Base-by-base conservation (phyloP, 352 stramenopile species). In the Elongisporangium anandrum region DNA sequence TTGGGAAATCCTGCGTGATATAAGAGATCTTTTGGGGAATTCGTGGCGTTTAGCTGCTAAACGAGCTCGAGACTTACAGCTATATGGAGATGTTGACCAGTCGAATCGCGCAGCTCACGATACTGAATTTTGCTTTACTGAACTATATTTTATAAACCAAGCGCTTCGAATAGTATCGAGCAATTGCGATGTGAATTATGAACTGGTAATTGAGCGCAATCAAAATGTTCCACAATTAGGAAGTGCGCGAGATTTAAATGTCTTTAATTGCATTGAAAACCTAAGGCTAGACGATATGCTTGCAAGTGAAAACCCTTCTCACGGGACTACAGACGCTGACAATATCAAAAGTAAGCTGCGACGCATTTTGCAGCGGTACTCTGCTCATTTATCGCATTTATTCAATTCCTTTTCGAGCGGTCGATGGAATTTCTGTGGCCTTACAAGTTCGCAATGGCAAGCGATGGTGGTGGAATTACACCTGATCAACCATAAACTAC, bases 21-120 rank as follows among this genome's bases (percentile, higher is more conserved):
- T 89, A 24, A 70, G 77, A 1, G 68, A 72, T 2, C 76, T 81
- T 49, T 52, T 86, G 17, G 54, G 41, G 4, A 81, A 81, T 41
- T 61, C 72, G 0, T 87, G 72, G 77, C 65, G 70, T 17, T 39
- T 82, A 22, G 70, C 71, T 22, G 57, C 67, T 1, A 77, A 77
- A 26, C 75, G 79, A 6, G 60, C 55, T 0, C 50, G 49, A 0
- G 54, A 56, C 10, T 58, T 6, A 24, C 47, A 3, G 49, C 58
- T 8, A 12, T 22, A 50, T 29, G 16, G n/a, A 3, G 9, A 20
- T 24, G 13, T 22, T 12, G n/a, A 6, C 1, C 54, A 4, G n/a
- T 61, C 10, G 41, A 65, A 12, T 80, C 64, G 29, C 24, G 24
- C 7, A 7, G 24, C 24, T 29, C 24, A 7, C 24, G 24, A 29